phyloP scores from a whole-genome alignment of 306 rosid genomes.

The Malus domestica region ASM211411v1 NC_041804.1:6292501-6293000 shows the following conservation, averaged over 20 bases:
- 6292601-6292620: slow-evolving; percentile 67
- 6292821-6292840: not conserved
- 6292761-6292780: slow-evolving; percentile 43
- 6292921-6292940: slow-evolving; percentile 30
- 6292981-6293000: not conserved
- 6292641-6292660: slow-evolving; percentile 67
- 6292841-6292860: no score
- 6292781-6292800: not conserved
- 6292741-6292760: slow-evolving; percentile 65
- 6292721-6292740: slow-evolving; percentile 73
- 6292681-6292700: slow-evolving; percentile 54
- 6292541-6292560: slow-evolving; percentile 89
- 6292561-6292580: slow-evolving; percentile 82
- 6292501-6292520: slow-evolving; percentile 45
- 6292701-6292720: slow-evolving; percentile 61
- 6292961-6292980: slow-evolving; percentile 13
- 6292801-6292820: not conserved
- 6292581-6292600: slow-evolving; percentile 93
- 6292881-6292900: slow-evolving; percentile 1
- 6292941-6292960: slow-evolving; percentile 24
- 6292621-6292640: slow-evolving; percentile 44
- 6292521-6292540: slow-evolving; percentile 90
- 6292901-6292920: not conserved
- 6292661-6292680: slow-evolving; percentile 72
- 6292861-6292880: not conserved